phyloP scores from a whole-genome alignment of 257 asterid genomes.

The Solanum medicagineum region DNA sequence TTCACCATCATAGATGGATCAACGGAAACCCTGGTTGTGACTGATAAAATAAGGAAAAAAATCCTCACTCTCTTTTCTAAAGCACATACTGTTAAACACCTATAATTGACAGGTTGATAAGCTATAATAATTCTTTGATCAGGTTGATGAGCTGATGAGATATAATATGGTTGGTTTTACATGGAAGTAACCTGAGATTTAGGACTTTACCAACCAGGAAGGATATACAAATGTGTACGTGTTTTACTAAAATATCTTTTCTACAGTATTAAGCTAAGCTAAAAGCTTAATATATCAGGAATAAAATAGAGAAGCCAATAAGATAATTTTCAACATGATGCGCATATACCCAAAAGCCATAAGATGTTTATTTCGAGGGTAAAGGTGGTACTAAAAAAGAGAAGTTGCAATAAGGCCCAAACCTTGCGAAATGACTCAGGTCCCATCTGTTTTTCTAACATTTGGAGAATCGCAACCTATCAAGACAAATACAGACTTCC shows the following conservation, averaged over 20 bases:
- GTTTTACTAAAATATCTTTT: background rate
- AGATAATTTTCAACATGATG: background rate
- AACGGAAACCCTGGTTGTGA: background rate
- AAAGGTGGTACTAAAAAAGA: background rate
- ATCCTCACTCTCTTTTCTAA: background rate
- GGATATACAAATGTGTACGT: background rate
- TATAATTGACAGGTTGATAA: background rate
- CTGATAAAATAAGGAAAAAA: background rate
- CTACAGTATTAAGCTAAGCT: background rate
- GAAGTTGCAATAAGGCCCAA: conserved; percentile 13
- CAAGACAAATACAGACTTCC: background rate
- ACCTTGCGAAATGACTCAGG: conserved; percentile 98
- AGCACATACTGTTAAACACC: background rate
- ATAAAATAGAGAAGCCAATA: background rate
- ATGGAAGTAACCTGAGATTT: background rate
- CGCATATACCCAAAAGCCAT: background rate
- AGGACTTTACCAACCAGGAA: background rate
- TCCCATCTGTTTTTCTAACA: conserved; percentile 99
- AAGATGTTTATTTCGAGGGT: background rate
- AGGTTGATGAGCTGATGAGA: background rate
- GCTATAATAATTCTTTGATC: background rate
- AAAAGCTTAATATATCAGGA: background rate
- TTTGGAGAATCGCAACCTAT: conserved; percentile 93
- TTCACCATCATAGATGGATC: background rate
- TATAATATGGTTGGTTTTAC: background rate